phyloP scores from a whole-genome alignment of 768 basidiomycete genomes.

The Termitomyces sp. region DNA sequence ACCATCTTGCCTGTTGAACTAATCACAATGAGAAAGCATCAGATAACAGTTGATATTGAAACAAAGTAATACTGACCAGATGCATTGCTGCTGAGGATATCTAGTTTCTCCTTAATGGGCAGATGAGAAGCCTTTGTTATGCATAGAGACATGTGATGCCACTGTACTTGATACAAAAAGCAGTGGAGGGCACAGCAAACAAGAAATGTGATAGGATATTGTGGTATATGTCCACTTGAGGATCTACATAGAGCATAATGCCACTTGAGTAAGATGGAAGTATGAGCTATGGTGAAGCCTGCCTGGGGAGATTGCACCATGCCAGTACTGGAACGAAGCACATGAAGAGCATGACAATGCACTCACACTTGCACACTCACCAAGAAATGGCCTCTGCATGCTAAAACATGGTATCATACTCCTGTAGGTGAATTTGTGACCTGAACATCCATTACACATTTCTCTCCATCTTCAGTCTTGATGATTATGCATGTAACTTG shows the following conservation, averaged over 20 bases:
- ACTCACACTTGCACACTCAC: slow-evolving; percentile 33
- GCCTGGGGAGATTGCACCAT: slow-evolving; percentile 59
- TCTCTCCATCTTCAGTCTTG: slow-evolving; percentile 33
- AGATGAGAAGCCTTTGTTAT: too few relatives aligned
- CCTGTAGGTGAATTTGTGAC: slow-evolving; percentile 39
- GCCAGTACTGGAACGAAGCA: slow-evolving; percentile 39
- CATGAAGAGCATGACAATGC: neutral
- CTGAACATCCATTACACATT: slow-evolving; percentile 59
- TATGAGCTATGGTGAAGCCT: slow-evolving; percentile 2
- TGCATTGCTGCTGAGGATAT: too few relatives aligned
- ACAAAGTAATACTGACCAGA: too few relatives aligned
- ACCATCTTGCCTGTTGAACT: too few relatives aligned
- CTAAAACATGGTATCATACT: slow-evolving; percentile 40
- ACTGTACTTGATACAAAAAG: too few relatives aligned
- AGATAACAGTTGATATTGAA: too few relatives aligned
- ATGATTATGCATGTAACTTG: slow-evolving; percentile 58
- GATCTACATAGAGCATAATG: slow-evolving; percentile 39
- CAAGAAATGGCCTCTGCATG: slow-evolving; percentile 56
- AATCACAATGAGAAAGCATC: too few relatives aligned
- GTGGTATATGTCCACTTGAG: too few relatives aligned
- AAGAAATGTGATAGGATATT: too few relatives aligned
- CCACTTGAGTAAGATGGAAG: neutral
- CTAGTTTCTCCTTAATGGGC: too few relatives aligned
- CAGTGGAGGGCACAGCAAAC: too few relatives aligned
- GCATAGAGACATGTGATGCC: too few relatives aligned